Conservation (phyloP, 2,329 filamentous ascomycete species). For the Didymosphaeria variabile region DNA sequence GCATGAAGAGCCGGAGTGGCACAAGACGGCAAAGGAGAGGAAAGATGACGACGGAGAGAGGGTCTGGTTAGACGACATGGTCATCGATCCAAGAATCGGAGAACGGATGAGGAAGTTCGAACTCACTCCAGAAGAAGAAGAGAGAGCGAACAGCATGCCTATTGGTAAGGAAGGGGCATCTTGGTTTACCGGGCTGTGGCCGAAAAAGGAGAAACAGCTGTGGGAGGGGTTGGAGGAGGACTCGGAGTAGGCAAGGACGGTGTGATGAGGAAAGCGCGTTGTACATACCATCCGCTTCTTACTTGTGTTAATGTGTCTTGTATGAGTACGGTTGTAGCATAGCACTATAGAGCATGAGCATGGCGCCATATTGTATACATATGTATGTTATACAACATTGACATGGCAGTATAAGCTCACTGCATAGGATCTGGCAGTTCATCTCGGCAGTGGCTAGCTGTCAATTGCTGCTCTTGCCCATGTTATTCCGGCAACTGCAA, state of each 20-base stretch:
- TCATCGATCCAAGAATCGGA: slow-evolving; percentile 78
- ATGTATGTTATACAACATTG: background rate
- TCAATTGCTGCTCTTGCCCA: too few species aligned
- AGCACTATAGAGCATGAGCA: slow-evolving; percentile 14
- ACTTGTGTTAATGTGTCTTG: slow-evolving; percentile 29
- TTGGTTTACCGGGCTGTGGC: slow-evolving; percentile 44
- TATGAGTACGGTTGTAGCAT: slow-evolving; percentile 43
- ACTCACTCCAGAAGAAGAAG: slow-evolving; percentile 74
- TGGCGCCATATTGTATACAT: slow-evolving; percentile 13
- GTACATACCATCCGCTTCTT: slow-evolving; percentile 31
- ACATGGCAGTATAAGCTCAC: background rate
- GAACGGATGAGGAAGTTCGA: slow-evolving; percentile 83
- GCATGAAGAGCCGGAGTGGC: slow-evolving; percentile 82
- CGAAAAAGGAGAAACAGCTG: slow-evolving; percentile 41
- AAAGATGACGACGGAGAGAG: slow-evolving; percentile 61
- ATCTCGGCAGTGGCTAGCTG: background rate
- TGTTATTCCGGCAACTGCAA: too few species aligned
- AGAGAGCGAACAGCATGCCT: slow-evolving; percentile 59
- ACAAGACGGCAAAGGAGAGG: slow-evolving; percentile 74
- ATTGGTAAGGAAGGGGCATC: slow-evolving; percentile 30
- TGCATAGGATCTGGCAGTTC: background rate
- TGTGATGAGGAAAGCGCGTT: background rate
- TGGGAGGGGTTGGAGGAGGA: slow-evolving; percentile 47
- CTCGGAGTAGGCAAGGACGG: slow-evolving; percentile 18
- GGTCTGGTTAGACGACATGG: slow-evolving; percentile 78